Percentiles rank a stretch among this genome's conserved stretches.
Evolutionary conservation across 805 yeast genomes (phyloP).

Genomic region (Wickerhamomyces xylosicus): DNA sequence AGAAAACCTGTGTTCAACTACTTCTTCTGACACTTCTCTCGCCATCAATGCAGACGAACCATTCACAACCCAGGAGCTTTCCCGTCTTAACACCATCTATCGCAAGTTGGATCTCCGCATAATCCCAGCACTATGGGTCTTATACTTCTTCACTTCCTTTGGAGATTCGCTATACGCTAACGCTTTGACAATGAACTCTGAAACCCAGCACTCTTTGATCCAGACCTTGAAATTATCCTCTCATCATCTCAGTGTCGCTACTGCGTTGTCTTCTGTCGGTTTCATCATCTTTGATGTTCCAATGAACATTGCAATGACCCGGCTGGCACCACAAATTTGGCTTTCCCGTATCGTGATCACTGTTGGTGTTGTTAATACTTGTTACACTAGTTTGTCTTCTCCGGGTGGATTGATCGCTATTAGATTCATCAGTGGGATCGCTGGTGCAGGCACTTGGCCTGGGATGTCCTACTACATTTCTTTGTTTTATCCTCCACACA

Average conservation of each 20-base stretch:
- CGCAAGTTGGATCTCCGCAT: slow-evolving; percentile 58
- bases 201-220: slow-evolving; percentile 47
- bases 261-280: slow-evolving; percentile 76
- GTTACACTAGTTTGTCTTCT: slow-evolving; percentile 52
- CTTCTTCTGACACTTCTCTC: too few species aligned
- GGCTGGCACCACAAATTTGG: slow-evolving; percentile 79
- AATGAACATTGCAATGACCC: slow-evolving; percentile 76
- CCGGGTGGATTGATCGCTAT: slow-evolving; percentile 57
- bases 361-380: slow-evolving; percentile 69
- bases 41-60: too few species aligned
- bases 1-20: too few species aligned
- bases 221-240: slow-evolving; percentile 40
- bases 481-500: slow-evolving; percentile 74
- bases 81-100: slow-evolving; percentile 42
- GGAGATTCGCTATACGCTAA: slow-evolving; percentile 74
- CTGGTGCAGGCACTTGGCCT: slow-evolving; percentile 87
- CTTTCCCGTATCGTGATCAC: slow-evolving; percentile 64
- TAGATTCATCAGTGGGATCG: slow-evolving; percentile 63
- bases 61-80: slow-evolving; percentile 20
- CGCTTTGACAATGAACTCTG: slow-evolving; percentile 68
- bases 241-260: slow-evolving; percentile 60
- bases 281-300: slow-evolving; percentile 81
- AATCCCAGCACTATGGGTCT: slow-evolving; percentile 74
- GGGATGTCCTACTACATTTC: slow-evolving; percentile 79
- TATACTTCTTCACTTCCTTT: slow-evolving; percentile 71